Percentiles rank a stretch among this genome's conserved stretches.
phyloP scores from a whole-genome alignment of 2,329 filamentous ascomycete species.

The Ceratocystis destructans region DNA sequence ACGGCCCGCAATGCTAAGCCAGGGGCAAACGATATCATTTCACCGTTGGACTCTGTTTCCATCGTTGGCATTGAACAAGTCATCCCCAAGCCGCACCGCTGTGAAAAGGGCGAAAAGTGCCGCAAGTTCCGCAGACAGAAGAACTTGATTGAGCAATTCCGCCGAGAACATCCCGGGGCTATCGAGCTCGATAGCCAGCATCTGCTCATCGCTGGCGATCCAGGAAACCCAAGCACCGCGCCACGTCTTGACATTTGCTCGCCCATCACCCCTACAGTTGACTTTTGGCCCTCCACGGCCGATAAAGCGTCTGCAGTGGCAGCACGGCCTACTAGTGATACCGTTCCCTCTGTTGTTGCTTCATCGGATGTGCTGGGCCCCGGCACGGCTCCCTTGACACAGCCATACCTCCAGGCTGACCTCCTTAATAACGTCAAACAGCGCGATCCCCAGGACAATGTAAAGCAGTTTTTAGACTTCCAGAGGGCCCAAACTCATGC shows the following conservation, averaged over 20 bases:
- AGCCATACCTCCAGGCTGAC: slow-evolving; percentile 55
- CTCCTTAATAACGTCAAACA: slow-evolving; percentile 54
- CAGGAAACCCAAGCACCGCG: slow-evolving; percentile 59
- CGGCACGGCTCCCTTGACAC: slow-evolving; percentile 45
- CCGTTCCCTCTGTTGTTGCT: slow-evolving; percentile 68
- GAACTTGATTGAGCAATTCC: slow-evolving; percentile 58
- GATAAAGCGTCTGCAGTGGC: background rate
- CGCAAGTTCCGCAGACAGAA: slow-evolving; percentile 71
- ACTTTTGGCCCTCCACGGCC: slow-evolving; percentile 33
- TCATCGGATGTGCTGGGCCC: slow-evolving; percentile 83
- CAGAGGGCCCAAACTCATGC: slow-evolving; percentile 45
- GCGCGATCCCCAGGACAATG: slow-evolving; percentile 80
- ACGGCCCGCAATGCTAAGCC: slow-evolving; percentile 25
- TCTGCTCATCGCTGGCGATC: slow-evolving; percentile 65
- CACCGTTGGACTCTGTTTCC: slow-evolving; percentile 70
- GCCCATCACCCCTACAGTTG: slow-evolving; percentile 13
- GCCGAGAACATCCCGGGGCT: slow-evolving; percentile 57
- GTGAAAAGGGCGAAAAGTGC: slow-evolving; percentile 76
- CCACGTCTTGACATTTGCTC: slow-evolving; percentile 20
- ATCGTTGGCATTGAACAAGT: slow-evolving; percentile 88
- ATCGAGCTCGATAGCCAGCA: slow-evolving; percentile 39
- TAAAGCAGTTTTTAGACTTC: slow-evolving; percentile 79
- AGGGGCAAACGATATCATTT: slow-evolving; percentile 48
- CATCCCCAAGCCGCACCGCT: slow-evolving; percentile 70
- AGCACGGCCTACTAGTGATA: slow-evolving; percentile 40